Evolutionary conservation across 306 rosid genomes (phyloP), one percentile per base, ranked within the genome.

Genomic region (Begonia fuchsioides): DNA sequence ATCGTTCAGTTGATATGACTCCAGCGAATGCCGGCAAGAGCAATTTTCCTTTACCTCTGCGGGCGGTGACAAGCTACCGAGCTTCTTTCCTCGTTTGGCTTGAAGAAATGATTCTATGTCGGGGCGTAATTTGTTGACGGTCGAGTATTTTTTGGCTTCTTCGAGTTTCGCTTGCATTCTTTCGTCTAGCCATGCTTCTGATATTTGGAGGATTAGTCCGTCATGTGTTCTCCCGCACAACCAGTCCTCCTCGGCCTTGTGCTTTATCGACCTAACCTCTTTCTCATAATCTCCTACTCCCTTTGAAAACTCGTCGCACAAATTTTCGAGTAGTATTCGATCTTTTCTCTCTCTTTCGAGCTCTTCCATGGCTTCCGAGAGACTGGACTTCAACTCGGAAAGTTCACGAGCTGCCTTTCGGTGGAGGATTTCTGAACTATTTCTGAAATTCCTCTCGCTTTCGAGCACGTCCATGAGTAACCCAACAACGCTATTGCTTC

Each of bases 181-280:
- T 71, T 86, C 93, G 26, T 86, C 96, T 43, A 86, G 81, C 96
- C 96, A 86, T 12, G 86, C 88, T 74, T 86, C 93, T 13, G 96
- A 81, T 53, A 86, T 72, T 51, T 76, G 83, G 51, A 78, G 86
- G 64, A 86, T 60, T 44, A 79, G 50, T 49, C 71, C 65, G 59
- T 82, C 88, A 48, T 52, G 53, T 17, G 55, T 54, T 49, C 56
- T 62, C 46, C 47, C 56, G 39, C 65, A 45, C 54, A 62, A 64
- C 43, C 58, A 68, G 47, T 64, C 60, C 56, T 70, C 71, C 20
- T 66, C 79, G 6, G 76, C 56, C 47, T 65, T 75, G 50, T 71
- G 62, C 68, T 71, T 64, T 16, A 73, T 40, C 14, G 58, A 62
- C 39, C 72, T 76, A 17, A 81, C 64, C 67, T 78, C 83, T 54